phyloP scores from a whole-genome alignment of 176 grass and related monocot genomes.

The Bolboschoenus planiculmis region DNA sequence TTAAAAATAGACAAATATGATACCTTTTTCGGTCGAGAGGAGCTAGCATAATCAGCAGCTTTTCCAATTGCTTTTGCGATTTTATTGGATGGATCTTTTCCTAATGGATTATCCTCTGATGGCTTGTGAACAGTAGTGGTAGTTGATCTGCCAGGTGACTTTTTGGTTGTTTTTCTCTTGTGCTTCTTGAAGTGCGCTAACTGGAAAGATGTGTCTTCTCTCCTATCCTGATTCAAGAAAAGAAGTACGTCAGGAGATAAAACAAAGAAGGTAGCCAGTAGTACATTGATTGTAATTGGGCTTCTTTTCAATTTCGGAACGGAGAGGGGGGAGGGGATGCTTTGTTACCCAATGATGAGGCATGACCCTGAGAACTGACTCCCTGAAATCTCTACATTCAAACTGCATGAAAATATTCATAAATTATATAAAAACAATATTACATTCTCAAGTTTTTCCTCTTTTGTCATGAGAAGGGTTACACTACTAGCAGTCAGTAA shows the following conservation, averaged over 20 bases:
- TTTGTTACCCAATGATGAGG: slow-evolving; percentile 88
- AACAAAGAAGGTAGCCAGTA: background rate
- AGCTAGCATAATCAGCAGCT: slow-evolving; percentile 77
- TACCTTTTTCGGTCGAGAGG: slow-evolving; percentile 77
- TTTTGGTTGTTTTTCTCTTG: slow-evolving; percentile 83
- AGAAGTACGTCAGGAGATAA: slow-evolving; percentile 15
- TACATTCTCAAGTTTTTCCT: background rate
- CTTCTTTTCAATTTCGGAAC: background rate
- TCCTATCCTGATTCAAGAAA: slow-evolving; percentile 60
- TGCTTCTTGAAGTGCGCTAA: slow-evolving; percentile 72
- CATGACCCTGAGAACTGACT: slow-evolving; percentile 88
- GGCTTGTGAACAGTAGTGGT: slow-evolving; percentile 64
- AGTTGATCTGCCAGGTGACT: slow-evolving; percentile 47
- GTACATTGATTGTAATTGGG: background rate
- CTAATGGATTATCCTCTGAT: slow-evolving; percentile 68
- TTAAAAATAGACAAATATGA: background rate
- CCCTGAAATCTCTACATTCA: slow-evolving; percentile 95
- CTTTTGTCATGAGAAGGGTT: background rate
- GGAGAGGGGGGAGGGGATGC: background rate
- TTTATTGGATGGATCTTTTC: slow-evolving; percentile 84
- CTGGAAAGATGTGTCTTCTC: slow-evolving; percentile 81
- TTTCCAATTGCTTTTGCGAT: slow-evolving; percentile 76
- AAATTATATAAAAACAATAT: background rate
- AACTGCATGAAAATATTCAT: slow-evolving; percentile 46
- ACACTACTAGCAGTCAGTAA: background rate